phyloP scores from a whole-genome alignment of 225 moss, liverwort and hornwort species.

The Bryum argenteum region DNA sequence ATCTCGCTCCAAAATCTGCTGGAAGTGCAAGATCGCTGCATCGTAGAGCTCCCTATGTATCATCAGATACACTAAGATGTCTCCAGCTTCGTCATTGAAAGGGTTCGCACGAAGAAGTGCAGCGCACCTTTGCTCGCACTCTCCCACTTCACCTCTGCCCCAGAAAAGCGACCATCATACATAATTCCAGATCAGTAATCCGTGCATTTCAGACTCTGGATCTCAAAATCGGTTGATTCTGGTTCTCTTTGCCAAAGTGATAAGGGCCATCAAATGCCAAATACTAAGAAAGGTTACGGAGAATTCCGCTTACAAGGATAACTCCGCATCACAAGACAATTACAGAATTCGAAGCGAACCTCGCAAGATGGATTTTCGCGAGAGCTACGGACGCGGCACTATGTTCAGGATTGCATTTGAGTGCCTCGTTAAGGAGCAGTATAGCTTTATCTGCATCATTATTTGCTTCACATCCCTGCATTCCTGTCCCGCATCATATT shows the following conservation, averaged over 20 bases:
- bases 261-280: background rate
- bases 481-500: background rate
- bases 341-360: constrained; percentile 43
- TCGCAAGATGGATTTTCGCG: constrained; percentile 75
- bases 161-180: background rate
- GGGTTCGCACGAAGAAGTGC: constrained; percentile 63
- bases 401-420: constrained; percentile 82
- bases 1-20: constrained; percentile 77
- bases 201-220: background rate
- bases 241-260: background rate
- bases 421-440: constrained; percentile 71
- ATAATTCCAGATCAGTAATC: constrained; percentile 3
- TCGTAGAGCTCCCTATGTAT: constrained; percentile 77
- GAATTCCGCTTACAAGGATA: background rate
- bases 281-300: background rate
- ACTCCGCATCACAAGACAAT: background rate
- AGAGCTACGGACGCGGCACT: constrained; percentile 64
- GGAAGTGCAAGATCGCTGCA: constrained; percentile 77
- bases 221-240: background rate
- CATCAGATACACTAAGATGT: constrained; percentile 77
- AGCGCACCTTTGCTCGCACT: constrained; percentile 78
- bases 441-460: constrained; percentile 78
- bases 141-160: constrained; percentile 72
- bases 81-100: constrained; percentile 69
- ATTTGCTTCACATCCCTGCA: constrained; percentile 85